These are phyloP conservation scores for Albizia julibrissin DNA, from an alignment of 306 rosid genomes.

Conservation along the genomic window DNA sequence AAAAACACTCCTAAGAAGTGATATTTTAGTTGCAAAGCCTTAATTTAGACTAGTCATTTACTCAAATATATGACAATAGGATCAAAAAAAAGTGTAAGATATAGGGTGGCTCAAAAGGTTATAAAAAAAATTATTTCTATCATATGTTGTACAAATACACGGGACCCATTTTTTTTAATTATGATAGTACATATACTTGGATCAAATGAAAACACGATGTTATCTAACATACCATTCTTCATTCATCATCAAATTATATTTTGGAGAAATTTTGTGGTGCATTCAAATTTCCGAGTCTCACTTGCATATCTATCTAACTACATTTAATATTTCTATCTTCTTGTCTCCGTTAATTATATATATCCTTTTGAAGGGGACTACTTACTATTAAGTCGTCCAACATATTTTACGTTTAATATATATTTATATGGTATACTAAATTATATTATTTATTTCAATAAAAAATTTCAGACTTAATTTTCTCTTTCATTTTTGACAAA, in stretches of 20 bases:
- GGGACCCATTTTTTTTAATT: not conserved
- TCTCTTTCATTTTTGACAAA: not conserved
- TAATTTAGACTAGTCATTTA: too few relatives aligned
- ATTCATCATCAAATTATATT: not conserved
- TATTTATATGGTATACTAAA: not conserved
- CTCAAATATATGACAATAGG: too few relatives aligned
- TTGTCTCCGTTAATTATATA: slow-evolving; percentile 21
- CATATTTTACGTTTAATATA: not conserved
- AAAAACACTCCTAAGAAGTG: too few relatives aligned
- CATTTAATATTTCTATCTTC: slow-evolving; percentile 26
- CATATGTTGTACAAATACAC: not conserved
- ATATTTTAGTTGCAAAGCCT: too few relatives aligned
- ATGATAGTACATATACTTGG: slow-evolving; percentile 25
- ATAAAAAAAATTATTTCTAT: too few relatives aligned
- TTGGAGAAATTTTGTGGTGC: slow-evolving; percentile 11
- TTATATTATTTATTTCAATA: not conserved
- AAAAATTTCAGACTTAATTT: not conserved
- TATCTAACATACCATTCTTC: slow-evolving; percentile 13
- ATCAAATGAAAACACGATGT: slow-evolving; percentile 35
- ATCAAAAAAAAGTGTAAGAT: too few relatives aligned
- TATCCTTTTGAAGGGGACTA: not conserved
- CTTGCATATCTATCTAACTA: slow-evolving; percentile 10
- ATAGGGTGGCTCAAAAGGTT: too few relatives aligned
- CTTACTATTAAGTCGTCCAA: not conserved
- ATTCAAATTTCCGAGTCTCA: slow-evolving; percentile 8